Evolutionary conservation across 2,329 filamentous ascomycete genomes (phyloP).

Genomic region (Sarocladium kiliense): DNA sequence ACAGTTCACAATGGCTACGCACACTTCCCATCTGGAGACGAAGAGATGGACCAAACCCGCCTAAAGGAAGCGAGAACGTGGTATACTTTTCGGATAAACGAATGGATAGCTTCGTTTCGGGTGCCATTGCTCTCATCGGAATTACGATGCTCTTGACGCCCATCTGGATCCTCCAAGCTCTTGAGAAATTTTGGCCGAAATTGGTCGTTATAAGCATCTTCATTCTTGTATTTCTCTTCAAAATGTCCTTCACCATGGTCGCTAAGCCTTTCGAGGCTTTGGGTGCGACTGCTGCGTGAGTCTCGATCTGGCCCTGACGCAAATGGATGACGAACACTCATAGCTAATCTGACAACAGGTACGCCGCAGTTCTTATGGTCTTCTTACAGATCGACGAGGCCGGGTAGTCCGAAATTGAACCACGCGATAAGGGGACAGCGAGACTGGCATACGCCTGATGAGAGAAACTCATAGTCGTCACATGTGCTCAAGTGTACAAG

Average conservation of each 20-base stretch:
- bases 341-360: background rate
- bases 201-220: constrained; percentile 26
- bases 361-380: constrained; percentile 8
- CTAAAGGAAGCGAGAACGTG: constrained; percentile 1
- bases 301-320: background rate
- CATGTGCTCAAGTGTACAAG: too few relatives aligned
- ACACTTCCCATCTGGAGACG: constrained; percentile 2
- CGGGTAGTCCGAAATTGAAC: too few relatives aligned
- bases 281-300: constrained; percentile 17
- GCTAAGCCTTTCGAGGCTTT: constrained; percentile 16
- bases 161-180: constrained; percentile 24
- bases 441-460: too few relatives aligned
- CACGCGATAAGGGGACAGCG: too few relatives aligned
- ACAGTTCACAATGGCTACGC: constrained; percentile 9
- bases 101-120: constrained; percentile 20
- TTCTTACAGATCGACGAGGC: background rate
- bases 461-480: too few relatives aligned
- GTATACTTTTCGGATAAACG: constrained; percentile 13
- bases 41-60: background rate
- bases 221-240: constrained; percentile 14
- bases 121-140: constrained; percentile 19
- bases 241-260: constrained; percentile 13
- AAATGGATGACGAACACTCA: background rate
- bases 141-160: constrained; percentile 25
- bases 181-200: constrained; percentile 16